Percentiles rank a stretch among this genome's conserved stretches.
Conservation (phyloP, 495 filamentous ascomycete genomes). For the Aspergillus cristatus region DNA sequence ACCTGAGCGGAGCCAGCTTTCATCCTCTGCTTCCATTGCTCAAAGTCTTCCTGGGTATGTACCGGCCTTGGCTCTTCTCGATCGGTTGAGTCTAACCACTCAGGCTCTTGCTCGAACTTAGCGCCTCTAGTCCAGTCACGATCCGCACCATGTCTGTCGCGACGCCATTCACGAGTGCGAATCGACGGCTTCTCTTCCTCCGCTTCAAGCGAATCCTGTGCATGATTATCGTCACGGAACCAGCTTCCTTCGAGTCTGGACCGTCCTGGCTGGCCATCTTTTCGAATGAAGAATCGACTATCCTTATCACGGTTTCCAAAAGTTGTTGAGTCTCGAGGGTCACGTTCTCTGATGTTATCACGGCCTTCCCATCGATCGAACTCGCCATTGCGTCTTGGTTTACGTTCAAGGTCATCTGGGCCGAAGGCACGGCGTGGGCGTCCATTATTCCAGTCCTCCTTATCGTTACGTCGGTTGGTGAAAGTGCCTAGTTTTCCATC, state of each 20-base stretch:
- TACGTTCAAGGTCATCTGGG: conserved; percentile 46
- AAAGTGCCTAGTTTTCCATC: conserved; percentile 27
- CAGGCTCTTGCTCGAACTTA: conserved; percentile 66
- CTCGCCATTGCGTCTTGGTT: conserved; percentile 51
- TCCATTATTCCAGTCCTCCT: conserved; percentile 50
- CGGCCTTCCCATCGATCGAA: conserved; percentile 46
- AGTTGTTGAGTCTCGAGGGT: conserved; percentile 39
- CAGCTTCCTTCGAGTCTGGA: conserved; percentile 47
- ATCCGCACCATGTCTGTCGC: conserved; percentile 50
- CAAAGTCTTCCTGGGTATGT: conserved; percentile 85
- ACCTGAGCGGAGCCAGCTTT: conserved; percentile 48
- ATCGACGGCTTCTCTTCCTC: conserved; percentile 45
- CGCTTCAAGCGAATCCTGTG: conserved; percentile 45
- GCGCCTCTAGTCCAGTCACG: conserved; percentile 49
- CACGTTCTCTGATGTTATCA: conserved; percentile 38
- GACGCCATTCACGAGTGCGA: conserved; percentile 57
- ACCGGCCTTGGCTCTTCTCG: conserved; percentile 56
- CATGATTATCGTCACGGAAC: conserved; percentile 43
- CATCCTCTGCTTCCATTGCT: conserved; percentile 91
- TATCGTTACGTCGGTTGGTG: conserved; percentile 40
- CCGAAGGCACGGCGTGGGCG: conserved; percentile 44
- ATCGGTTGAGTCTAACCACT: conserved; percentile 74
- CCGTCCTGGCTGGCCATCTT: conserved; percentile 36
- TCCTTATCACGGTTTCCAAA: conserved; percentile 33
- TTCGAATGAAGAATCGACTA: conserved; percentile 38